A percentile compares a stretch with the other conserved stretches of the same genome.
Evolutionary conservation across 2,329 filamentous ascomycete genomes (phyloP).

Genomic region (Microsporum canis): DNA sequence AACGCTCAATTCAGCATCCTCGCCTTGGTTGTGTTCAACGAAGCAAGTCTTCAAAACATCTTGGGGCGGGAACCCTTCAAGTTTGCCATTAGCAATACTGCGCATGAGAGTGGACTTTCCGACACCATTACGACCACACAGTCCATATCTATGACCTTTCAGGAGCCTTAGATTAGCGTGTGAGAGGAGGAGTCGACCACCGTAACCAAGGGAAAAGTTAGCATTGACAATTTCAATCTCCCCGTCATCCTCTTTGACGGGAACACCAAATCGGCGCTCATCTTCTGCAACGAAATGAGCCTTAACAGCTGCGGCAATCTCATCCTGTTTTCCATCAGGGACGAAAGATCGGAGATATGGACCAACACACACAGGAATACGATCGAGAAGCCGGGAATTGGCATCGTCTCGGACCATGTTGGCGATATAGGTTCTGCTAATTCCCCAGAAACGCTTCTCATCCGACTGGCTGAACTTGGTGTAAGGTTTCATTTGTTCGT

Average conservation of each 20-base stretch:
- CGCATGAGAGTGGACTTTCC: constrained; percentile 99
- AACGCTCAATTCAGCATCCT: constrained; percentile 93
- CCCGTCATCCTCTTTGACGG: constrained; percentile 77
- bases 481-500: constrained; percentile 63
- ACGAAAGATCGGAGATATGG: constrained; percentile 68
- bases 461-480: constrained; percentile 54
- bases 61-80: constrained; percentile 90
- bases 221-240: constrained; percentile 96
- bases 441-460: constrained; percentile 50
- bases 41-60: constrained; percentile 92
- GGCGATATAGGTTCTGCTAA: constrained; percentile 62
- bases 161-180: constrained; percentile 90
- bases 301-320: constrained; percentile 63
- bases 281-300: constrained; percentile 73
- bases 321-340: constrained; percentile 49
- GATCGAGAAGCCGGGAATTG: constrained; percentile 65
- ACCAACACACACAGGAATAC: constrained; percentile 56
- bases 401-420: constrained; percentile 80
- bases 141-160: constrained; percentile 93
- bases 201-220: constrained; percentile 93
- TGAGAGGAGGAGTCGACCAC: constrained; percentile 90
- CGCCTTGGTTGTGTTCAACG: constrained; percentile 97
- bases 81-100: constrained; percentile 86
- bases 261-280: constrained; percentile 71
- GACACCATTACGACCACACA: constrained; percentile 92